Conservation (phyloP, 345 rosid genomes). For the Sonneratia alba region DNA sequence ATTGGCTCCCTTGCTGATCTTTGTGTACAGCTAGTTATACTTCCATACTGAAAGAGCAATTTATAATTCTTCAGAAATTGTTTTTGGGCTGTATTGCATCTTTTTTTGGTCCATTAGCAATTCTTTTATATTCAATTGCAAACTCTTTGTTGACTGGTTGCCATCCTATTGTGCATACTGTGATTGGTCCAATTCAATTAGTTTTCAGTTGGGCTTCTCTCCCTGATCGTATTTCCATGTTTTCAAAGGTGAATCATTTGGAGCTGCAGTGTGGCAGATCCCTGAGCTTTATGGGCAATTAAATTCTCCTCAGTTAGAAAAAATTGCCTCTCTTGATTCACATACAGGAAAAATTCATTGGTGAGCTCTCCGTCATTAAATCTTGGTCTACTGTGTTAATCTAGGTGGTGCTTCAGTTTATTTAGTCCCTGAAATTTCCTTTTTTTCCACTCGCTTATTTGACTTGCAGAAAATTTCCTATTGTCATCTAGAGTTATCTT, state of each 20-base stretch:
- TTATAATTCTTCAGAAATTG: background rate
- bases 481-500: background rate
- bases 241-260: slow-evolving; percentile 59
- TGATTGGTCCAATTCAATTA: background rate
- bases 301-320: slow-evolving; percentile 79
- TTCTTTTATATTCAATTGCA: background rate
- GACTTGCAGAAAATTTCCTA: background rate
- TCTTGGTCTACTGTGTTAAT: background rate
- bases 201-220: background rate
- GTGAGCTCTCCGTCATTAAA: slow-evolving; percentile 33
- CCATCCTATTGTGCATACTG: too few relatives aligned
- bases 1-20: background rate
- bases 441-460: background rate
- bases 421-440: background rate
- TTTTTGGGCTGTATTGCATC: background rate
- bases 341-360: slow-evolving; percentile 73
- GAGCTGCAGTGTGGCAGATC: slow-evolving; percentile 92
- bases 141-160: background rate
- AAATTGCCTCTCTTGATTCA: slow-evolving; percentile 68
- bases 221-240: slow-evolving; percentile 6
- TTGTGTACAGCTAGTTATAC: background rate
- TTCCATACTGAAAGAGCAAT: background rate
- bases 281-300: slow-evolving; percentile 90
- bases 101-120: background rate
- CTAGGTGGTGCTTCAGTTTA: background rate